Evolutionary conservation across 106 monocot species (phyloP).

Genomic region (Triglochin maritima): DNA sequence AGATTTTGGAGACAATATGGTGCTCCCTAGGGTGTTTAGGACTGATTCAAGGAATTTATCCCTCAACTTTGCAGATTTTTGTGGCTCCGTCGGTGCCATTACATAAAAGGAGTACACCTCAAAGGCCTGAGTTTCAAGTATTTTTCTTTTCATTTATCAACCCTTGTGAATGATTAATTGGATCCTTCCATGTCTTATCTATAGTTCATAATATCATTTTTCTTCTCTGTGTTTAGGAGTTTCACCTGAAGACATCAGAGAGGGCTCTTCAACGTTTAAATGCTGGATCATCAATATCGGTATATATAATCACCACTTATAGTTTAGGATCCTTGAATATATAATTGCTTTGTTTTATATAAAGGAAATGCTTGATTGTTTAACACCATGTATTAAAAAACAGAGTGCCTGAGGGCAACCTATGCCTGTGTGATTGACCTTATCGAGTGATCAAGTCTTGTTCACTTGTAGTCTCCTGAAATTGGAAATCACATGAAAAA

Average conservation of each 20-base stretch:
- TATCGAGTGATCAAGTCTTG: background rate
- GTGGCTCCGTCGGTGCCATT: slow-evolving; percentile 46
- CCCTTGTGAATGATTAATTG: background rate
- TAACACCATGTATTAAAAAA: background rate
- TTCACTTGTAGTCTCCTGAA: background rate
- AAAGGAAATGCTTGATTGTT: background rate
- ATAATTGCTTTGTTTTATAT: background rate
- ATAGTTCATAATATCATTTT: background rate
- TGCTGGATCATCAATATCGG: slow-evolving; percentile 14
- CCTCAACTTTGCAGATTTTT: slow-evolving; percentile 38
- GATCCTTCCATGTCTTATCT: background rate
- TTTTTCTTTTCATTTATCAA: background rate
- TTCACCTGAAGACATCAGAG: slow-evolving; percentile 39
- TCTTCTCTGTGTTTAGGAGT: slow-evolving; percentile 35
- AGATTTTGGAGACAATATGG: background rate
- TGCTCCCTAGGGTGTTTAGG: background rate
- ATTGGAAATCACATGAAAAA: background rate
- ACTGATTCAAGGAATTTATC: background rate
- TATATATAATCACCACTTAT: background rate
- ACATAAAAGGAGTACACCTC: slow-evolving; percentile 40
- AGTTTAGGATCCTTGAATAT: no score
- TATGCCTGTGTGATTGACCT: background rate
- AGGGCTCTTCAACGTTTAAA: slow-evolving; percentile 31
- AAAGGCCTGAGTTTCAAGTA: slow-evolving; percentile 44
- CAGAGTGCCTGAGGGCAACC: no score